Conservation (phyloP, 495 filamentous ascomycete genomes). For the Podospora australis region DNA sequence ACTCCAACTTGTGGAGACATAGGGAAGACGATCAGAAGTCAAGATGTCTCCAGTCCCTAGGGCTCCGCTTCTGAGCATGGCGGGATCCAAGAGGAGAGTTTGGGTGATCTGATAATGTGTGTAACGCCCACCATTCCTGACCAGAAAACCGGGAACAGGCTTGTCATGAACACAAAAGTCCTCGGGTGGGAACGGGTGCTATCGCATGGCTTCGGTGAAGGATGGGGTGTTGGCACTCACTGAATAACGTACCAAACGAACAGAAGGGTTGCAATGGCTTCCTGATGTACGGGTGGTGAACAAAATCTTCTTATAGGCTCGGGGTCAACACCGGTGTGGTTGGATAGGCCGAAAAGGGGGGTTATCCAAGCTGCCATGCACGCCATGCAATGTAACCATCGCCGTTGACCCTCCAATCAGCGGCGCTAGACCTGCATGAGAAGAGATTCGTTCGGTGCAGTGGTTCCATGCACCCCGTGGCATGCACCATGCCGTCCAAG, state of each 20-base stretch:
- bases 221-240: neutral
- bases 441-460: neutral
- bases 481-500: neutral
- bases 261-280: neutral
- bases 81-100: no score
- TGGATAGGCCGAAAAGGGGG: constrained; percentile 1
- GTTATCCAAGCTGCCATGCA: neutral
- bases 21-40: no score
- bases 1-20: no score
- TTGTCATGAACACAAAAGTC: no score
- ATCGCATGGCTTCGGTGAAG: constrained; percentile 1
- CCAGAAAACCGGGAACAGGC: no score
- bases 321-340: constrained; percentile 5
- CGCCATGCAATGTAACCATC: constrained; percentile 10
- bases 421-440: neutral
- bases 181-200: neutral
- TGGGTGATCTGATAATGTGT: no score
- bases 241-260: neutral
- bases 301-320: neutral
- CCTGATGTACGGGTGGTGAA: neutral
- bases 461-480: neutral
- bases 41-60: no score
- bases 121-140: no score
- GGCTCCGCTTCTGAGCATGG: no score
- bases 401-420: constrained; percentile 2